Base-by-base conservation (phyloP, 2,329 filamentous ascomycete genomes). In the Zalaria obscura region DNA sequence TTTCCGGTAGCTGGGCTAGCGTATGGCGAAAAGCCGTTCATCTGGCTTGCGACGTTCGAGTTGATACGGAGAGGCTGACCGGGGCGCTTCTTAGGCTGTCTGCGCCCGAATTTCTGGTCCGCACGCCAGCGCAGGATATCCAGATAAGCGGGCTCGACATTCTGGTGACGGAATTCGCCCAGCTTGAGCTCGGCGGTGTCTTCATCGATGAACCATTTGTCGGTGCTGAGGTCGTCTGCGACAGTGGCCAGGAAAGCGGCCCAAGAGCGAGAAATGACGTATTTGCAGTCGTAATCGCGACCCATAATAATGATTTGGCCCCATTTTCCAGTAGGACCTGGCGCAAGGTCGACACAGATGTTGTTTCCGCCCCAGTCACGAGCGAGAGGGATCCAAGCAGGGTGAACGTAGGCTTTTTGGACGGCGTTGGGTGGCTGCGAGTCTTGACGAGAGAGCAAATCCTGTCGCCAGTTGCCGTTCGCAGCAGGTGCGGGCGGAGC, bases 351-450 rank as follows among this genome's bases (percentile, higher is more conserved):
- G 37, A 95, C 76, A 11, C 88, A 89, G 55, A 98, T 72, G 67
- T 94, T 93, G 74, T 98, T 98, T 62, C 91, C 91, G 60, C 91
- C 91, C 91, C 91, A 98, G 61, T 98, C 91, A 52, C 91, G 83
- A 44, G 88, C 89, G 29, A 98, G 69, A 40, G 91, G 89, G 51
- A 98, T 95, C 91, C 91, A 98, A 40, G 80, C 83, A 2, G 87
- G 80, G 61, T 98, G 89, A 2, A 87, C 83, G 56, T 98, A 98
- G 0, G 83, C 83, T 60, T 88, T 93, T 58, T 93, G 88, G 29
- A 96, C 80, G 4, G 86, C 77, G 54, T 83, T 81, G 6, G 84
- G 72, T 5, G 91, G 91, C 45, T 96, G 83, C 8, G 80, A 94
- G 52, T 91, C 83, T 62, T 98, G 91, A 47, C 81, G 79, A 38